Percentiles rank a stretch among this genome's conserved stretches.
Conservation (phyloP, 2,329 filamentous ascomycete species). For the Ophiobolus disseminans region DNA sequence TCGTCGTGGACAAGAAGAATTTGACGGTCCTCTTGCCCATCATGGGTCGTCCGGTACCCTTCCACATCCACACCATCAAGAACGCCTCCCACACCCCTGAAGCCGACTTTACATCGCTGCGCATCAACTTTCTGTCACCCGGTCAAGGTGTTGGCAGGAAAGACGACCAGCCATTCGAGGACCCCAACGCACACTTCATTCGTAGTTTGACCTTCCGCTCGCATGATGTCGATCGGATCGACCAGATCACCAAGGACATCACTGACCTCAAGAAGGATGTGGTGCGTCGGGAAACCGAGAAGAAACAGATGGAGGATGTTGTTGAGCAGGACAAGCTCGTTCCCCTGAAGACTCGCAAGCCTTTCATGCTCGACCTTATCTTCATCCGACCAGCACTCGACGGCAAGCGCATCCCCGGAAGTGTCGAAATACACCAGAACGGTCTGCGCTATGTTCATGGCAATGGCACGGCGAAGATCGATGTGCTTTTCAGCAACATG, state of each 20-base stretch:
- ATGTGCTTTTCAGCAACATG: slow-evolving; percentile 97
- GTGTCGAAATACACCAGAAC: slow-evolving; percentile 97
- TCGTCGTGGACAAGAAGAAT: slow-evolving; percentile 90
- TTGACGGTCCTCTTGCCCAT: slow-evolving; percentile 91
- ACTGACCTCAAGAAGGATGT: slow-evolving; percentile 95
- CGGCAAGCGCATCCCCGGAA: slow-evolving; percentile 93
- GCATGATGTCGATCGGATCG: slow-evolving; percentile 84
- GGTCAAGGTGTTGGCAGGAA: slow-evolving; percentile 97
- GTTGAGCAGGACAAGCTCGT: slow-evolving; percentile 98
- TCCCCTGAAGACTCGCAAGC: slow-evolving; percentile 92
- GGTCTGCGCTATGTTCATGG: slow-evolving; percentile 90
- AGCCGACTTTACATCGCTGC: slow-evolving; percentile 88
- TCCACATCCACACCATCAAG: slow-evolving; percentile 98
- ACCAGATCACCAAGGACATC: slow-evolving; percentile 90
- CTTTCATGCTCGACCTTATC: slow-evolving; percentile 88
- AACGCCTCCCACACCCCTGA: slow-evolving; percentile 98
- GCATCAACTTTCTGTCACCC: slow-evolving; percentile 96
- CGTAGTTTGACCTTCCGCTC: slow-evolving; percentile 95
- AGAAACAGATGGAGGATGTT: slow-evolving; percentile 99
- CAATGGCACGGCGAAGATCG: slow-evolving; percentile 81
- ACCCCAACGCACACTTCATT: slow-evolving; percentile 93
- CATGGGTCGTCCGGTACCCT: slow-evolving; percentile 96
- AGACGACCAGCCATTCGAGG: slow-evolving; percentile 97
- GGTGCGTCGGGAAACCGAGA: slow-evolving; percentile 92
- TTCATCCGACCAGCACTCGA: slow-evolving; percentile 95